Conservation (phyloP, 805 yeast species). For the Kluyveromyces starmeri region DNA sequence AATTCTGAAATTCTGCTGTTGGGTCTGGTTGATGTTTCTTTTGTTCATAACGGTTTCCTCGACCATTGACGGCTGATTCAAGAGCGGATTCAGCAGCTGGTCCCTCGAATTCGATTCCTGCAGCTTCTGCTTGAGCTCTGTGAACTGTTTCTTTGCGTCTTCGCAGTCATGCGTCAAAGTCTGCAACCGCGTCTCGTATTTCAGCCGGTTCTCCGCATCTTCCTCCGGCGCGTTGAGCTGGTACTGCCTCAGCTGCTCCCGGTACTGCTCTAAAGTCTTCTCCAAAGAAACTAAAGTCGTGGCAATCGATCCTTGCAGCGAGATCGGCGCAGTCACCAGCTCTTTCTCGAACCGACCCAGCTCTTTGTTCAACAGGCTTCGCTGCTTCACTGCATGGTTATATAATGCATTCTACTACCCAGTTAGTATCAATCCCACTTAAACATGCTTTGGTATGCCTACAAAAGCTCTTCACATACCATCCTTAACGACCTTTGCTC, state of each 20-base stretch:
- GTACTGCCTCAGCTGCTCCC: slow-evolving; percentile 43
- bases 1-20: background rate
- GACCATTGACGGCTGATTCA: slow-evolving; percentile 18
- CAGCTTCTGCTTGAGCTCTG: slow-evolving; percentile 26
- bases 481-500: no score
- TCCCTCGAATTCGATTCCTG: slow-evolving; percentile 19
- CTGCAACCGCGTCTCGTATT: slow-evolving; percentile 51
- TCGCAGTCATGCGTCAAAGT: slow-evolving; percentile 40
- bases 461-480: no score
- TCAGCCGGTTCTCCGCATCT: slow-evolving; percentile 21
- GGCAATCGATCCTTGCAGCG: slow-evolving; percentile 53
- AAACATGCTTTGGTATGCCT: no score
- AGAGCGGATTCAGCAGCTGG: slow-evolving; percentile 20
- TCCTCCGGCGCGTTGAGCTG: slow-evolving; percentile 23
- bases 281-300: slow-evolving; percentile 61
- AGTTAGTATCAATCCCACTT: no score
- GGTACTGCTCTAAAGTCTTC: slow-evolving; percentile 60
- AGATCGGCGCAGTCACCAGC: slow-evolving; percentile 56
- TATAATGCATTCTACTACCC: slow-evolving; percentile 77
- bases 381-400: slow-evolving; percentile 84
- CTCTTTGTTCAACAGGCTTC: slow-evolving; percentile 63
- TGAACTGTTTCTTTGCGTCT: slow-evolving; percentile 27
- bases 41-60: slow-evolving; percentile 23
- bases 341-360: slow-evolving; percentile 56
- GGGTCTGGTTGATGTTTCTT: slow-evolving; percentile 20